These are phyloP conservation scores for Suillus occidentalis DNA, from an alignment of 768 basidiomycete genomes.

Conservation along the genomic window DNA sequence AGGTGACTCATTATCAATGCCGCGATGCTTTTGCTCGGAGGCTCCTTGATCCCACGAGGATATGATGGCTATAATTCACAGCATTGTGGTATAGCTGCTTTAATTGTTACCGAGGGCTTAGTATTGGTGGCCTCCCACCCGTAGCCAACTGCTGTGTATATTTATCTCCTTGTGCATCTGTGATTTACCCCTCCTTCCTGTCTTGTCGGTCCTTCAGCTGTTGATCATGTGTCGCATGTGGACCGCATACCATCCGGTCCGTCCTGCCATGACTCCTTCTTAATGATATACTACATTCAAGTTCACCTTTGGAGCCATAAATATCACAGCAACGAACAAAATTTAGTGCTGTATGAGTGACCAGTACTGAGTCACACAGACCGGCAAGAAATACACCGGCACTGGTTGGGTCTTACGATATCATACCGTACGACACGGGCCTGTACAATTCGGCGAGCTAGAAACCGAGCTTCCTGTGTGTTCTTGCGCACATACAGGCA, in stretches of 20 bases:
- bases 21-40: slow-evolving; percentile 75
- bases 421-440: too few relatives aligned
- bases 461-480: too few relatives aligned
- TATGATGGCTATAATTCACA: background rate
- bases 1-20: slow-evolving; percentile 96
- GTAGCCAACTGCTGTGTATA: background rate
- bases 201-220: background rate
- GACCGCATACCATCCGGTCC: too few relatives aligned
- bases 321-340: too few relatives aligned
- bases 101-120: background rate
- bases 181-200: background rate
- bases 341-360: too few relatives aligned
- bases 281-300: too few relatives aligned
- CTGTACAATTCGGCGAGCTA: too few relatives aligned
- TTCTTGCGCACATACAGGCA: too few relatives aligned
- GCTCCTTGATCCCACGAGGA: slow-evolving; percentile 40
- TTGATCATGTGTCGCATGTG: too few relatives aligned
- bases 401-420: background rate
- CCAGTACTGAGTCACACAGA: too few relatives aligned
- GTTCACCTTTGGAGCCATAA: too few relatives aligned
- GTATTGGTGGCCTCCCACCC: background rate
- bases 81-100: background rate
- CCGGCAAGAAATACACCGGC: background rate
- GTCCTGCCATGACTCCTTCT: too few relatives aligned
- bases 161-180: background rate